These are phyloP conservation scores for Cucumis hystrix DNA, from an alignment of 306 rosid genomes.

Conservation along the genomic window DNA sequence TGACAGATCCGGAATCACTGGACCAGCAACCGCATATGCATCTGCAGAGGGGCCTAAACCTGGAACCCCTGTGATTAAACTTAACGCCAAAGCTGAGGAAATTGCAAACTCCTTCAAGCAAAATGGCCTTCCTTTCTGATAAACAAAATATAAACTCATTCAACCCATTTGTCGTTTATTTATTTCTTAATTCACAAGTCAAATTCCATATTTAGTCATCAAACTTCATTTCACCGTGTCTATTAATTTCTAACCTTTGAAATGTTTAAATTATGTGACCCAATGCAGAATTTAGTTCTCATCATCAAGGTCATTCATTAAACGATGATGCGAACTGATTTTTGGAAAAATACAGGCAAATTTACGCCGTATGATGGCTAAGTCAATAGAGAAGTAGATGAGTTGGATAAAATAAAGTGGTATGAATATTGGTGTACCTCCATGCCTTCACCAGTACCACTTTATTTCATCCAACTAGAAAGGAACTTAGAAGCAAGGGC, in stretches of 20 bases:
- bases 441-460: not conserved
- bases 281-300: not conserved
- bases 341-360: not conserved
- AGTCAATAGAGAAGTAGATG: not conserved
- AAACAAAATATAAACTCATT: slow-evolving; percentile 9
- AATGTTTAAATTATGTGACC: not conserved
- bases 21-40: slow-evolving; percentile 55
- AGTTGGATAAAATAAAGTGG: not conserved
- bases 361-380: not conserved
- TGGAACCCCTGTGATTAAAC: slow-evolving; percentile 79
- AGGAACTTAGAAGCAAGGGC: not conserved
- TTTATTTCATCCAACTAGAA: not conserved
- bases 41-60: slow-evolving; percentile 28
- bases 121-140: slow-evolving; percentile 44
- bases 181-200: not conserved
- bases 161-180: not conserved
- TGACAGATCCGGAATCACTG: slow-evolving; percentile 53
- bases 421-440: not conserved
- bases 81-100: slow-evolving; percentile 65
- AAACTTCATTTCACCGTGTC: too few relatives aligned
- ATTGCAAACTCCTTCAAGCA: slow-evolving; percentile 62
- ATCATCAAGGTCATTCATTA: not conserved
- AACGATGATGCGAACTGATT: not conserved
- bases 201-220: not conserved
- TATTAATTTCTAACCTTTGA: not conserved